A percentile compares a stretch with the other conserved stretches of the same genome.
phyloP scores from a whole-genome alignment of 495 filamentous ascomycete species.

The Chaetomium fimeti region DNA sequence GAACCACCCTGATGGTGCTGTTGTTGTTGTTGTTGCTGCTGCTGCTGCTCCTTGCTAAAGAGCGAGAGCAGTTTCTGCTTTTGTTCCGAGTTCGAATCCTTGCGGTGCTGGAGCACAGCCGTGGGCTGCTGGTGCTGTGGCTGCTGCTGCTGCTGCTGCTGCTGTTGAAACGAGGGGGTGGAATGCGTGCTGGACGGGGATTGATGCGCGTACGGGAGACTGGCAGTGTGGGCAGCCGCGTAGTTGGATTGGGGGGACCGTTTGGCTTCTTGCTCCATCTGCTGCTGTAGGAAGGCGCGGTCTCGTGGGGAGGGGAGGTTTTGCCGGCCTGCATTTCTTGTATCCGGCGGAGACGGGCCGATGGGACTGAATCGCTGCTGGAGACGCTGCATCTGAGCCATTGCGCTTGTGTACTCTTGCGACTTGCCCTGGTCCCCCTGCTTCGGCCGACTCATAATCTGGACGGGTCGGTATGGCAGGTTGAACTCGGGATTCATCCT shows the following conservation, averaged over 20 bases:
- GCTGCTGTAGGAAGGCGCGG: conserved; percentile 25
- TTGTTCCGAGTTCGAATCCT: conserved; percentile 55
- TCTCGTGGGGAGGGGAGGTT: conserved; percentile 27
- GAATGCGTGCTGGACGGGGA: conserved; percentile 15
- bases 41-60: conserved; percentile 55
- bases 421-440: conserved; percentile 23
- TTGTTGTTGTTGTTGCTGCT: conserved; percentile 33
- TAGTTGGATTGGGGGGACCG: conserved; percentile 25
- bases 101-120: conserved; percentile 22
- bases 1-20: conserved; percentile 25
- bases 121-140: conserved; percentile 12
- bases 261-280: conserved; percentile 24
- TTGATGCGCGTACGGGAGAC: conserved; percentile 27
- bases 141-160: conserved; percentile 20
- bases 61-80: conserved; percentile 67
- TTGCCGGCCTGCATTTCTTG: conserved; percentile 18
- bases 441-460: conserved; percentile 43
- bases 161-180: conserved; percentile 22
- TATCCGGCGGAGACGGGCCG: conserved; percentile 16
- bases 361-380: conserved; percentile 19
- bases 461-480: conserved; percentile 43
- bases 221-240: conserved; percentile 24
- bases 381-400: conserved; percentile 25
- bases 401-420: conserved; percentile 7
- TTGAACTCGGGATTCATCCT: conserved; percentile 43